phyloP scores from a whole-genome alignment of 495 filamentous ascomycete genomes.

The Neurospora sp. region DNA sequence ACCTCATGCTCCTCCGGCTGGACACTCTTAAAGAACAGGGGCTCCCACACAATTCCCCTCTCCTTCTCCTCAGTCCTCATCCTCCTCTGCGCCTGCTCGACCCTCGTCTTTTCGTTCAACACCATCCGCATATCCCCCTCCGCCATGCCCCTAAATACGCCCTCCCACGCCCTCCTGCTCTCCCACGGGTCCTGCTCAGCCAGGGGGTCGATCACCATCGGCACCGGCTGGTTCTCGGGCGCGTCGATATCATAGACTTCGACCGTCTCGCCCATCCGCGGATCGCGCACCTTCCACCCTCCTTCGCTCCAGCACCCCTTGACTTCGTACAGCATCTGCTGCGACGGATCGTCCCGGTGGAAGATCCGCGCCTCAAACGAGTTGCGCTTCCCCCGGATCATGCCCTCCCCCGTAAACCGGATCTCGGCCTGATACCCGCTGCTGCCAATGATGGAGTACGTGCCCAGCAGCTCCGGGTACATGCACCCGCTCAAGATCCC shows the following conservation, averaged over 20 bases:
- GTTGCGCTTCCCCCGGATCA: conserved; percentile 26
- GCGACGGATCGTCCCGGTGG: conserved; percentile 6
- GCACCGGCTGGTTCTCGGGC: conserved; percentile 14
- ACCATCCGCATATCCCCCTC: conserved; percentile 28
- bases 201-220: conserved; percentile 14
- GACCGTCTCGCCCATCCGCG: conserved; percentile 19
- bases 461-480: conserved; percentile 33
- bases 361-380: conserved; percentile 20
- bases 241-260: conserved; percentile 23
- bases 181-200: conserved; percentile 35
- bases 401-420: conserved; percentile 26
- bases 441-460: conserved; percentile 25
- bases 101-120: conserved; percentile 23
- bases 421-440: conserved; percentile 29
- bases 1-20: conserved; percentile 14
- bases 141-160: conserved; percentile 22
- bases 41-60: conserved; percentile 48
- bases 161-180: conserved; percentile 31
- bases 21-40: conserved; percentile 35
- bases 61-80: conserved; percentile 52
- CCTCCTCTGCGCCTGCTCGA: conserved; percentile 38
- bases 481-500: conserved; percentile 31
- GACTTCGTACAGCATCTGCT: conserved; percentile 20
- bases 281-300: conserved; percentile 27
- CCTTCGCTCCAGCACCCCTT: conserved; percentile 30